A percentile compares a stretch with the other conserved stretches of the same genome.
phyloP scores from a whole-genome alignment of 2,329 filamentous ascomycete genomes.

The Magnaporthiopsis poae region DNA sequence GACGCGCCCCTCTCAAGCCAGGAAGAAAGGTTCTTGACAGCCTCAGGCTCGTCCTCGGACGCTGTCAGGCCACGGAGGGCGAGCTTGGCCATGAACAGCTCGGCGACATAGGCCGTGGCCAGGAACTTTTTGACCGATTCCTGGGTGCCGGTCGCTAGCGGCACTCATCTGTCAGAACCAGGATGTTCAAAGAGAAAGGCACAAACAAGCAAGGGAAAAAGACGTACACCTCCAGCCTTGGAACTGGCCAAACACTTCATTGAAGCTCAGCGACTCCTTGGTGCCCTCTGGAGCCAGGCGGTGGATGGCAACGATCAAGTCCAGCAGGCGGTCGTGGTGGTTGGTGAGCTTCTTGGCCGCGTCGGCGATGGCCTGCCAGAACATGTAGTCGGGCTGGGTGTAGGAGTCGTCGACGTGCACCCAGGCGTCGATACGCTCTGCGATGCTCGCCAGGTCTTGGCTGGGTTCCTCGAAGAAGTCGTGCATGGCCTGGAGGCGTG shows the following conservation, averaged over 20 bases:
- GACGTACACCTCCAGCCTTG: background rate
- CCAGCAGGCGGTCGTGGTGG: background rate
- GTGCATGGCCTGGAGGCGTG: background rate
- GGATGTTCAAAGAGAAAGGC: background rate
- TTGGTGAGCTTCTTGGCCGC: background rate
- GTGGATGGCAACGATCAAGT: background rate
- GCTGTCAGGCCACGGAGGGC: background rate
- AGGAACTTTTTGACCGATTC: background rate
- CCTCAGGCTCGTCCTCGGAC: background rate
- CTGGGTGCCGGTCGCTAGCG: background rate
- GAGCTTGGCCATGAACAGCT: background rate
- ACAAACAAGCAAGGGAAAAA: no score
- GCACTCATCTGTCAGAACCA: background rate
- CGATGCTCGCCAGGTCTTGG: background rate
- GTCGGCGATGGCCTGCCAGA: background rate
- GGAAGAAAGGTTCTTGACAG: background rate
- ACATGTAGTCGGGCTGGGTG: background rate
- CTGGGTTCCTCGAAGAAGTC: background rate
- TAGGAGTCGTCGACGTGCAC: background rate
- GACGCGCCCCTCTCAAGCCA: background rate
- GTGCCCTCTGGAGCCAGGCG: background rate
- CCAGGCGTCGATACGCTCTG: background rate
- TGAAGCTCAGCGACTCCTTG: background rate
- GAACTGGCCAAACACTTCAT: background rate
- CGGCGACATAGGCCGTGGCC: background rate